Evolutionary conservation across 208 protist genomes (phyloP).

Genomic region (Leishmania mexicana): DNA sequence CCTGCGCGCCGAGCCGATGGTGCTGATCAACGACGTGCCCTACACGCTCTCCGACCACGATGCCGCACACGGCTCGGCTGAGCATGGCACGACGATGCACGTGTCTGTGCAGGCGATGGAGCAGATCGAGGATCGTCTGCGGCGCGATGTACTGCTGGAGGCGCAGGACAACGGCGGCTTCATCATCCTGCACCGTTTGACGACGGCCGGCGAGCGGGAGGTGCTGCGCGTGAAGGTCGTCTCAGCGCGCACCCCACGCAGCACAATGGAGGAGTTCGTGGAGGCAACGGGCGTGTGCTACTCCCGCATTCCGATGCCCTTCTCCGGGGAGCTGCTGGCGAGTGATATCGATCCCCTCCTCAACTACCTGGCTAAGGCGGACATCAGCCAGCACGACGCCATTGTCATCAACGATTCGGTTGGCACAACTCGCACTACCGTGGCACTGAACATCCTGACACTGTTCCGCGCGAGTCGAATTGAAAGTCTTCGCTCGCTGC

Average conservation of each 20-base stretch:
- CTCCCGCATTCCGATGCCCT: conserved; percentile 82
- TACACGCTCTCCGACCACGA: conserved; percentile 85
- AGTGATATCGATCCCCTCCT: conserved; percentile 87
- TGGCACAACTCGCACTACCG: conserved; percentile 69
- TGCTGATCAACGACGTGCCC: conserved; percentile 80
- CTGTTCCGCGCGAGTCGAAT: conserved; percentile 63
- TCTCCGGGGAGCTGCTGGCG: conserved; percentile 75
- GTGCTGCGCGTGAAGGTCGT: conserved; percentile 63
- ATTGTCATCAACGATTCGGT: conserved; percentile 86
- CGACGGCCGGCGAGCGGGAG: conserved; percentile 36
- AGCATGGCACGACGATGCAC: conserved; percentile 82
- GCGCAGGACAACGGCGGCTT: conserved; percentile 73
- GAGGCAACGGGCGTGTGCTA: conserved; percentile 57
- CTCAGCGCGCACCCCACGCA: conserved; percentile 67
- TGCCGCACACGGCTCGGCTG: conserved; percentile 18
- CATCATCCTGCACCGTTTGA: conserved; percentile 74
- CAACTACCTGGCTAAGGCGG: conserved; percentile 51
- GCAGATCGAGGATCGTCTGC: conserved; percentile 88
- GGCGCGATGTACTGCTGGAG: conserved; percentile 80
- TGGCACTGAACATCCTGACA: conserved; percentile 82
- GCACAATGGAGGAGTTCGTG: conserved; percentile 76
- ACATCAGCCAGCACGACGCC: conserved; percentile 43
- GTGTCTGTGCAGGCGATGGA: conserved; percentile 78
- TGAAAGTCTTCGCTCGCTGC: conserved; percentile 48
- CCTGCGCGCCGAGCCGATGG: conserved; percentile 86